These are phyloP conservation scores for Bassia scoparia DNA, from an alignment of 148 eudicot species.

Conservation along the genomic window DNA sequence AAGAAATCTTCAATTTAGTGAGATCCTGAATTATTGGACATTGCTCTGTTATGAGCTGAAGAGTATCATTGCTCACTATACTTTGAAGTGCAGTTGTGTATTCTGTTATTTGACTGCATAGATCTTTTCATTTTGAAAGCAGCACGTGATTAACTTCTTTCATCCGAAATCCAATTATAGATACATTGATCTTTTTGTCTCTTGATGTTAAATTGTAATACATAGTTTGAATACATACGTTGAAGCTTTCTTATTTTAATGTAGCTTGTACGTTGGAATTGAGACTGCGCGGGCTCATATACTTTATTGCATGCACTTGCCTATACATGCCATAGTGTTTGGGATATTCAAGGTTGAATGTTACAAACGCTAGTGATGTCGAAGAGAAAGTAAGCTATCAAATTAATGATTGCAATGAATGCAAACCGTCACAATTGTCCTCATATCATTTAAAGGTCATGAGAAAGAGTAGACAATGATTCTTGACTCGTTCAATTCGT, in stretches of 20 bases:
- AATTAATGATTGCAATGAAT: neutral
- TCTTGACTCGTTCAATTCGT: neutral
- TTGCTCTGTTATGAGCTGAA: neutral
- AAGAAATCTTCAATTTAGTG: neutral
- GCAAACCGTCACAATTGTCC: neutral
- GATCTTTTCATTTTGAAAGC: no score
- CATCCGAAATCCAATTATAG: no score
- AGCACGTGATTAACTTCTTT: no score
- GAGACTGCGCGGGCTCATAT: slow-evolving; percentile 99
- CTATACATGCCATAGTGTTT: slow-evolving; percentile 90
- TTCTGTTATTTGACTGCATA: no score
- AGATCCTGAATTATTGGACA: neutral
- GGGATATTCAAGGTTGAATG: slow-evolving; percentile 93
- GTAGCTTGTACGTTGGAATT: slow-evolving; percentile 95
- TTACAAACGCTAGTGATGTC: slow-evolving; percentile 95
- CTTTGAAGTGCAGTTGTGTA: neutral
- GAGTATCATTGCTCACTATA: neutral
- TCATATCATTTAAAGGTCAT: neutral
- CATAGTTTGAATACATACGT: no score
- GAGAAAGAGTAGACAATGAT: neutral
- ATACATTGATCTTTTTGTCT: no score
- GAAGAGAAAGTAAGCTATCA: slow-evolving; percentile 67
- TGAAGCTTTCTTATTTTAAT: no score
- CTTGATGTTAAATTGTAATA: no score
- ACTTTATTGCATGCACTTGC: slow-evolving; percentile 75